Evolutionary conservation across 345 rosid species (phyloP).

Genomic region (Boechera retrofracta): DNA sequence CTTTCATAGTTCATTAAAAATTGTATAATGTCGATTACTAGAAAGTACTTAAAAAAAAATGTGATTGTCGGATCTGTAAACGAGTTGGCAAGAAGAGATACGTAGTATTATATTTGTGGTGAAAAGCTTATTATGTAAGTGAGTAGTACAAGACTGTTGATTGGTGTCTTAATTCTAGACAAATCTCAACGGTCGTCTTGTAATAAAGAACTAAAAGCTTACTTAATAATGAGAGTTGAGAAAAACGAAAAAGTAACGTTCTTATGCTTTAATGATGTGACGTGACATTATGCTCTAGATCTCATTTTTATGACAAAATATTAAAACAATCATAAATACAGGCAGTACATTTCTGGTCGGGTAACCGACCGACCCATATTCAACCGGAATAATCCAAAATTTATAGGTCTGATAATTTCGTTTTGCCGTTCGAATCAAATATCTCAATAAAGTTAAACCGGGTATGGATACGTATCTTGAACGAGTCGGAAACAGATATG

Average conservation of each 20-base stretch:
- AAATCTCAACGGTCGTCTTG: conserved; percentile 47
- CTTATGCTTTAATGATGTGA: conserved; percentile 37
- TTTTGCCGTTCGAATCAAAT: not conserved
- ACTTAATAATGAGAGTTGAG: conserved; percentile 19
- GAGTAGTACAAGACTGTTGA: not conserved
- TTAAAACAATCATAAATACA: not conserved
- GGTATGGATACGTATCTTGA: not conserved
- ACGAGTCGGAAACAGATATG: conserved; percentile 1
- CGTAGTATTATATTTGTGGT: not conserved
- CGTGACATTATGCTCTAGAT: conserved; percentile 38
- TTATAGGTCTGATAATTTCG: not conserved
- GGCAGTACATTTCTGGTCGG: conserved; percentile 8
- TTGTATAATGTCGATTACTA: not conserved
- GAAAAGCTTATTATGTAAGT: conserved; percentile 5
- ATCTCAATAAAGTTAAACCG: not conserved
- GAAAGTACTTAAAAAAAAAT: not conserved
- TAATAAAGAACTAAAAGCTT: conserved; percentile 36
- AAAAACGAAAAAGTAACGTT: conserved; percentile 38
- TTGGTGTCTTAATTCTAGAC: conserved; percentile 34
- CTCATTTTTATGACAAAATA: not conserved
- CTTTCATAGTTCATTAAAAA: not conserved
- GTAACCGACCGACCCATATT: conserved; percentile 14
- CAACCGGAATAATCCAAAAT: not conserved
- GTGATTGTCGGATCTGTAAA: not conserved
- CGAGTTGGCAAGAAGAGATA: not conserved